A percentile compares a stretch with the other conserved stretches of the same genome.
phyloP scores from a whole-genome alignment of 2,329 filamentous ascomycete genomes.

The Nemania bipapillata region DNA sequence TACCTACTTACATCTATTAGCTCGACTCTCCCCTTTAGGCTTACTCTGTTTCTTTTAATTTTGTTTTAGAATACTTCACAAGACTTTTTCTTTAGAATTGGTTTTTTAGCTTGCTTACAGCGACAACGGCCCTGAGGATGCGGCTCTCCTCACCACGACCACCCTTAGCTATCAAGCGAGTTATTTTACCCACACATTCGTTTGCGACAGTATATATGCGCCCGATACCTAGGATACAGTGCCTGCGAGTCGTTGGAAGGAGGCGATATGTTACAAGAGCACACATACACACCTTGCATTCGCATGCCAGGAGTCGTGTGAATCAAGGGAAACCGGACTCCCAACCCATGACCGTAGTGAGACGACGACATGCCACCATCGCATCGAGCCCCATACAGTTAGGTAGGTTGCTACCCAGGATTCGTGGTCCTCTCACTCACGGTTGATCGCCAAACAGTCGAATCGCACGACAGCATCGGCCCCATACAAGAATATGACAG shows the following conservation, averaged over 20 bases:
- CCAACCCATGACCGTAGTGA: constrained; percentile 23
- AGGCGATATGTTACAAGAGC: constrained; percentile 35
- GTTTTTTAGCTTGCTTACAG: background rate
- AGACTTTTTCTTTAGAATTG: constrained; percentile 3
- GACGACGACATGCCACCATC: constrained; percentile 41
- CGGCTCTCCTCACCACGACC: constrained; percentile 40
- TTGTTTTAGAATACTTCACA: constrained; percentile 29
- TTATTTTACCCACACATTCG: constrained; percentile 35
- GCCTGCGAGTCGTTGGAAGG: constrained; percentile 39
- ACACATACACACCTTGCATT: too few relatives aligned
- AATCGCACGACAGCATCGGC: constrained; percentile 60
- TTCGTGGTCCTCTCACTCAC: constrained; percentile 19
- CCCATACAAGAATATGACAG: constrained; percentile 90
- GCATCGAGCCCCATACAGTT: constrained; percentile 36
- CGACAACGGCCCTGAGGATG: constrained; percentile 39
- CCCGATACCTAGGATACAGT: constrained; percentile 33
- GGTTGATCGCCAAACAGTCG: constrained; percentile 27
- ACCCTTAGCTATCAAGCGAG: constrained; percentile 38
- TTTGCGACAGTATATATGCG: constrained; percentile 33
- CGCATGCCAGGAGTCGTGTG: background rate
- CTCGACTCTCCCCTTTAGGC: background rate
- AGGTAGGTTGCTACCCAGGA: constrained; percentile 36
- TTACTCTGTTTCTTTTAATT: background rate
- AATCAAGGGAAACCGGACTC: constrained; percentile 17
- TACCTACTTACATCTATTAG: background rate